phyloP scores from a whole-genome alignment of 208 protist genomes.

The Blechomonas ayalai region DNA sequence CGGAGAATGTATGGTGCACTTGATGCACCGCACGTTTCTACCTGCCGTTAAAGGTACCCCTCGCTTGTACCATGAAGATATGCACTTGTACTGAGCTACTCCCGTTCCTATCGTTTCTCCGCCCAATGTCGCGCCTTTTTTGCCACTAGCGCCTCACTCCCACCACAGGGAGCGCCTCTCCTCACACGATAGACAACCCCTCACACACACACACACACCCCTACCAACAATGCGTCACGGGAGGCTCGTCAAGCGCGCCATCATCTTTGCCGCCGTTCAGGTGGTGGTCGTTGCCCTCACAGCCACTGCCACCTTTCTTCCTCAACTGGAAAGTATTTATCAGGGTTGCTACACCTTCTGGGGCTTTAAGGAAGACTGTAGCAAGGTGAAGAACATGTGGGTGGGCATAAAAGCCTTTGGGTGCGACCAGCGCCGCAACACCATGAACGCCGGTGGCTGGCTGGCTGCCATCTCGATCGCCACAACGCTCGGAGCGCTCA shows the following conservation, averaged over 20 bases:
- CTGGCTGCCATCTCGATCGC: conserved; percentile 28
- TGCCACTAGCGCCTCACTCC: conserved; percentile 10
- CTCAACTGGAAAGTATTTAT: conserved; percentile 9
- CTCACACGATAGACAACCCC: background rate
- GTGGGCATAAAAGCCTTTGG: conserved; percentile 14
- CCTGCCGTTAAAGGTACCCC: no score
- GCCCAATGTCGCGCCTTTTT: conserved; percentile 8
- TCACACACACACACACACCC: background rate
- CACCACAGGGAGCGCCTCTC: conserved; percentile 7
- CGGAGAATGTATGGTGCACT: conserved; percentile 11
- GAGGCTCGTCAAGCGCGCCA: no score
- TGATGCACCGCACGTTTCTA: no score
- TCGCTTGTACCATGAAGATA: no score
- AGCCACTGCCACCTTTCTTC: conserved; percentile 24
- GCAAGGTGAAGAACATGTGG: conserved; percentile 16
- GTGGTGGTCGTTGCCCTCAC: conserved; percentile 28
- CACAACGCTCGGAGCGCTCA: conserved; percentile 20
- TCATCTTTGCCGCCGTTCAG: conserved; percentile 21
- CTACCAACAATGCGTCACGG: background rate
- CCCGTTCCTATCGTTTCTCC: conserved; percentile 12
- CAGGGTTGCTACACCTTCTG: conserved; percentile 35
- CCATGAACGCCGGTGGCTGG: conserved; percentile 24
- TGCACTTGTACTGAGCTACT: no score
- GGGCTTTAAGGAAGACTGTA: conserved; percentile 27
- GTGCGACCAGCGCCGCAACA: conserved; percentile 13